Percentiles rank a stretch among this genome's conserved stretches.
These are phyloP conservation scores for Pleurotus pulmonarius DNA, from an alignment of 768 basidiomycete species.

Conservation along the genomic window DNA sequence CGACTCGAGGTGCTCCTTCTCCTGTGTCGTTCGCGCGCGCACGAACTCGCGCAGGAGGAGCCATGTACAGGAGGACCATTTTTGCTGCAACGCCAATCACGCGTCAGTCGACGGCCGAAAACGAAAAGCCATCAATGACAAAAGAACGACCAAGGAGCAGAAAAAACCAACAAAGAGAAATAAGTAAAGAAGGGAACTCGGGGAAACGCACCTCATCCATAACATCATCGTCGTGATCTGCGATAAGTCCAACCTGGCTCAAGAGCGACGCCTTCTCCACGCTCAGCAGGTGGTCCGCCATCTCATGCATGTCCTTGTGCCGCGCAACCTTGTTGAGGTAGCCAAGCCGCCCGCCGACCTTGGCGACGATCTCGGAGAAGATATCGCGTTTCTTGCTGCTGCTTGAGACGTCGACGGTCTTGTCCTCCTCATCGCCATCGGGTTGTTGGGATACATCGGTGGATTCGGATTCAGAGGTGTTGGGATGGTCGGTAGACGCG, in stretches of 20 bases:
- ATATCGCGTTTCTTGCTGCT: neutral
- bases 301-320: constrained; percentile 54
- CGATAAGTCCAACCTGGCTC: constrained; percentile 74
- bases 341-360: constrained; percentile 78
- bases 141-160: too few relatives aligned
- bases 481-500: constrained; percentile 2
- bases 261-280: constrained; percentile 79
- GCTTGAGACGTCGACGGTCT: too few relatives aligned
- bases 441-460: too few relatives aligned
- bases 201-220: constrained; percentile 73
- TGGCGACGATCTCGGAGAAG: constrained; percentile 40
- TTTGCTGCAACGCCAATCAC: constrained; percentile 47
- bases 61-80: constrained; percentile 83
- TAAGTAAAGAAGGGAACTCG: constrained; percentile 1
- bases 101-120: neutral
- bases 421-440: too few relatives aligned
- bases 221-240: constrained; percentile 80
- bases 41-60: constrained; percentile 73
- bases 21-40: constrained; percentile 48
- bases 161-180: too few relatives aligned
- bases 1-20: constrained; percentile 35
- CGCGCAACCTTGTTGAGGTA: constrained; percentile 68
- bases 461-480: too few relatives aligned
- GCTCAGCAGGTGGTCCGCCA: constrained; percentile 62
- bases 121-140: too few relatives aligned